phyloP scores from a whole-genome alignment of 129 eudicot species.

The Solidago caesia region DNA sequence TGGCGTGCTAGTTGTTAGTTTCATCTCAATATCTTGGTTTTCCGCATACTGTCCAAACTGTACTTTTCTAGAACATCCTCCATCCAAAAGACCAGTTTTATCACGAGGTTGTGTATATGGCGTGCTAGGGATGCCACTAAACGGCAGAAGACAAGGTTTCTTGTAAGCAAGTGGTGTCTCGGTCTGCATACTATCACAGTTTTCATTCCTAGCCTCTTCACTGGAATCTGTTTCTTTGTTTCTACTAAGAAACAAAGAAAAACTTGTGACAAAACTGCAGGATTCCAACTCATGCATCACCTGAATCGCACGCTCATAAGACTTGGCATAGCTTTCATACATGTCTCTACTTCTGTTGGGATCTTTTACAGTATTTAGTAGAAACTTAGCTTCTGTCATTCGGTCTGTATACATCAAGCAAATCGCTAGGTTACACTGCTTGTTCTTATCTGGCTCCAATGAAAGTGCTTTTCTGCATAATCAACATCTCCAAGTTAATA shows the following conservation, averaged over 20 bases:
- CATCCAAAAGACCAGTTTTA: no score
- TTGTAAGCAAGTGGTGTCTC: background rate
- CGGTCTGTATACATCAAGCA: conserved; percentile 55
- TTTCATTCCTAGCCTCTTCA: background rate
- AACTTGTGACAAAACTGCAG: background rate
- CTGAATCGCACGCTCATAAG: conserved; percentile 69
- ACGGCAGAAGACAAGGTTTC: background rate
- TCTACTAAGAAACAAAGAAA: conserved; percentile 20
- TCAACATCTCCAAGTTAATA: background rate
- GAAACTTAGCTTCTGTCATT: conserved; percentile 62
- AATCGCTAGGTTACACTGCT: conserved; percentile 73
- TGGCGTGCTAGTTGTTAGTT: conserved; percentile 4
- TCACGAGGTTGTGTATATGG: no score
- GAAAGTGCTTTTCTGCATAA: conserved; percentile 64
- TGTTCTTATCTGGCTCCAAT: conserved; percentile 72
- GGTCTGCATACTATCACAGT: background rate
- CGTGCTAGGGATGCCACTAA: background rate
- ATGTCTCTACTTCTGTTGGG: conserved; percentile 36
- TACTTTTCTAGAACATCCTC: no score
- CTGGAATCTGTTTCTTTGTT: conserved; percentile 11
- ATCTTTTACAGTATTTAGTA: conserved; percentile 42
- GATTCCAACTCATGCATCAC: conserved; percentile 60
- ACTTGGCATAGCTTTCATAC: conserved; percentile 51
- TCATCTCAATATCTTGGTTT: no score
- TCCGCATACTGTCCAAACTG: no score